phyloP scores from a whole-genome alignment of 176 grass and related monocot species.

The Musa acuminata region DNA sequence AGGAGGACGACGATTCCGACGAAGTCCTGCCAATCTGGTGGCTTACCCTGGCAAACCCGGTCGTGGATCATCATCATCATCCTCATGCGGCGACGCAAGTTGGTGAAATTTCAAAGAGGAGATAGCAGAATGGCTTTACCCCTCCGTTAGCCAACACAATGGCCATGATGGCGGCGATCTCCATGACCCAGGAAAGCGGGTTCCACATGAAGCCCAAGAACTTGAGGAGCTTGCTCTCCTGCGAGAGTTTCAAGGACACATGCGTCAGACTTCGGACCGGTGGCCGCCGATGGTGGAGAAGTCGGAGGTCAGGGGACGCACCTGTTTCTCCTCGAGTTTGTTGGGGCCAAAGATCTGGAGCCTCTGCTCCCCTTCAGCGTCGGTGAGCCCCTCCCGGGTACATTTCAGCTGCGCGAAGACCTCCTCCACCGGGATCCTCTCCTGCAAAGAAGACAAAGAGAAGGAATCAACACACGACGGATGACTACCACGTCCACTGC shows the following conservation, averaged over 20 bases:
- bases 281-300: not conserved
- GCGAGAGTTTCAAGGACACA: not conserved
- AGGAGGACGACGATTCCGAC: constrained; percentile 11
- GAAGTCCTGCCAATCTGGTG: constrained; percentile 13
- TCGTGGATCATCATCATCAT: too few species aligned
- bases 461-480: not conserved
- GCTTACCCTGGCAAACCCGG: not conserved
- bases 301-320: not conserved
- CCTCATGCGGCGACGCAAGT: too few species aligned
- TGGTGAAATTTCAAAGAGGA: not conserved
- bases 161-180: constrained; percentile 1
- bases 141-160: constrained; percentile 9
- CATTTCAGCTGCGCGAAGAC: not conserved
- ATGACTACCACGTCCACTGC: too few species aligned
- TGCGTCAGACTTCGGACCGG: not conserved
- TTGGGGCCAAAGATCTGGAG: constrained; percentile 15
- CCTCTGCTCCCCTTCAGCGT: not conserved
- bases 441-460: not conserved
- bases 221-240: constrained; percentile 10
- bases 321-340: constrained; percentile 17
- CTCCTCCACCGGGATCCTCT: not conserved
- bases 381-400: not conserved
- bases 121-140: not conserved
- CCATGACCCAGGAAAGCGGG: constrained; percentile 16
- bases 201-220: constrained; percentile 19